Base-by-base conservation (phyloP, 2,329 filamentous ascomycete genomes). In the Diatrype stigma region DNA sequence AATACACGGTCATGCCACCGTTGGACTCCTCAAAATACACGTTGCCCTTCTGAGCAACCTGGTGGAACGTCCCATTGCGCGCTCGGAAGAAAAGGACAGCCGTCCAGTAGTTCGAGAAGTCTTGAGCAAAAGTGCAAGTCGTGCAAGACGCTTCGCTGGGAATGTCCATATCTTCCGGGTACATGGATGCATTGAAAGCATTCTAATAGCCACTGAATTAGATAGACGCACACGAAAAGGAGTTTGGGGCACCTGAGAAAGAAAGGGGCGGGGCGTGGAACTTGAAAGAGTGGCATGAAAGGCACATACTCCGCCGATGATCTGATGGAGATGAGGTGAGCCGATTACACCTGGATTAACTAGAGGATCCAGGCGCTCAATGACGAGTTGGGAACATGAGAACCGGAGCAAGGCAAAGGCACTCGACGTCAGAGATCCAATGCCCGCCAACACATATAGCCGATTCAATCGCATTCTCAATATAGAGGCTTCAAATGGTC, bases 1-100 rank as follows among this genome's bases (percentile, higher is more conserved):
- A 75, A 61, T 75, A 75, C 4, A 75, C 64, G 0, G 71, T 72
- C 51, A 74, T 69, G 17, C 71, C 70, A 3, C 68, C 70, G 1
- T 65, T 61, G 6, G 69, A 66, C 11, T 63, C 57, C 28, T 70
- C 66, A 50, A 69, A 65, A 17, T 52, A 55, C 17, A 61, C 62
- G 14, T 62, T 62, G 19, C 56, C 56, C 42, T 60, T 62, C 48
- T 63, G 26, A 10, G 26, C 5, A 10, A 30, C 26, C 26, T 30
- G 26, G 26, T 30, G 63, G 63, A 55, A 59, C 58, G 52, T 70
- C 38, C 64, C 63, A 52, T 68, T 68, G 40, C 60, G 59, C 10
- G 64, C 64, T 23, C 60, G 57, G 60, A 66, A 68, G 58, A 67
- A 68, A 44, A 70, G 42, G 51, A 65, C 65, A 10, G 66, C 66